Base-by-base conservation (phyloP, 2,329 filamentous ascomycete species). In the Xylaria sp. region DNA sequence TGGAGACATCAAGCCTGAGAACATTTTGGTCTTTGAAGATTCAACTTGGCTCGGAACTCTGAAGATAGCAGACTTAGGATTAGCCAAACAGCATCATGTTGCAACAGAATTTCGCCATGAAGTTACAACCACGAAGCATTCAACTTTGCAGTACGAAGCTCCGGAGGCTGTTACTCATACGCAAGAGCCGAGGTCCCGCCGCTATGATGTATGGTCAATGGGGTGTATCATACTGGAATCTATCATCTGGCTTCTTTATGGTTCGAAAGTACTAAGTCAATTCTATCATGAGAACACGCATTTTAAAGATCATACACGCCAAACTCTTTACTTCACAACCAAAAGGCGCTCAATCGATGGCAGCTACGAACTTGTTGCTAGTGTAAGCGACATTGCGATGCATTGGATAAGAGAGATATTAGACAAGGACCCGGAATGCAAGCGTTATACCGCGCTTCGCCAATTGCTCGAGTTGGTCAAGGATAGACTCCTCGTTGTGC, bases 151-250 rank as follows among this genome's bases (percentile, higher is more conserved):
- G 12, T 72, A 72, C 34, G 52, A 72, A 32, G 48, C 72, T 20
- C 70, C 72, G 0, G 69, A 72, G 34, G 64, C 56, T 18, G 46
- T 60, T 32, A 44, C 58, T 25, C 57, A 62, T n/a, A 52, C 2
- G 1, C 20, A 66, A 18, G 18, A 28, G 20, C 41, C 52, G 2
- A 70, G 70, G 1, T 75, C 75, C 3, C 55, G 74, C 1, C 70
- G 63, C 7, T 78, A 76, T 41, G 76, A 78, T 48, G 70, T 75
- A 1, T 78, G 76, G 76, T 73, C 73, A 9, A 69, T 78, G 50
- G 77, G 76, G 0, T 78, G 76, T 37, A 72, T 77, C 12, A 72
- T 72, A n/a, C 48, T 78, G 1, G 76, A 78, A 62, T 75, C 73
- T 20, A 41, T 75, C 48, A 69, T 77, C 6, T 78, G 76, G 76